Evolutionary conservation across 805 yeast species (phyloP).

Genomic region (Maudiozyma serrabonitensis): DNA sequence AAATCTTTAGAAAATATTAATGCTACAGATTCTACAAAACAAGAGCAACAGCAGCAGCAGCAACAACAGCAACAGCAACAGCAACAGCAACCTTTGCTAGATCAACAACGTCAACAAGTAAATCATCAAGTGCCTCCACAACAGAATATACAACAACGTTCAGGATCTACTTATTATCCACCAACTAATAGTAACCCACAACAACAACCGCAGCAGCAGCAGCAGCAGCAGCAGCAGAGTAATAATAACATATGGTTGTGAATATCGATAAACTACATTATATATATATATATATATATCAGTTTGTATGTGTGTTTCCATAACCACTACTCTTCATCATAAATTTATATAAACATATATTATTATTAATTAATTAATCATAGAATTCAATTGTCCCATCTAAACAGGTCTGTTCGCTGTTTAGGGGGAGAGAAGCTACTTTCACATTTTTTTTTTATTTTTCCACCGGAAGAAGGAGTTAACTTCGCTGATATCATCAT

Average conservation of each 20-base stretch:
- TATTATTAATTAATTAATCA: no score
- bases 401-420: no score
- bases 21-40: slow-evolving; percentile 10
- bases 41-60: slow-evolving; percentile 3
- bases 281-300: no score
- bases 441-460: background rate
- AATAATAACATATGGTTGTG: slow-evolving; percentile 6
- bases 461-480: background rate
- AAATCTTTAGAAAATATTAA: slow-evolving; percentile 23
- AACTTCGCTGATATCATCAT: background rate
- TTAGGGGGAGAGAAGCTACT: no score
- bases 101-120: slow-evolving; percentile 5
- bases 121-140: background rate
- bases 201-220: background rate
- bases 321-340: no score
- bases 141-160: background rate
- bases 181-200: background rate
- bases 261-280: no score
- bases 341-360: no score
- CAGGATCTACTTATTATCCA: slow-evolving; percentile 2
- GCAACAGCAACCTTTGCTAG: background rate
- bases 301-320: no score
- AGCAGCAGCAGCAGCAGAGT: background rate
- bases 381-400: no score
- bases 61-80: slow-evolving; percentile 6